These are phyloP conservation scores for Medicago arabica DNA, from an alignment of 306 rosid species.

Conservation along the genomic window DNA sequence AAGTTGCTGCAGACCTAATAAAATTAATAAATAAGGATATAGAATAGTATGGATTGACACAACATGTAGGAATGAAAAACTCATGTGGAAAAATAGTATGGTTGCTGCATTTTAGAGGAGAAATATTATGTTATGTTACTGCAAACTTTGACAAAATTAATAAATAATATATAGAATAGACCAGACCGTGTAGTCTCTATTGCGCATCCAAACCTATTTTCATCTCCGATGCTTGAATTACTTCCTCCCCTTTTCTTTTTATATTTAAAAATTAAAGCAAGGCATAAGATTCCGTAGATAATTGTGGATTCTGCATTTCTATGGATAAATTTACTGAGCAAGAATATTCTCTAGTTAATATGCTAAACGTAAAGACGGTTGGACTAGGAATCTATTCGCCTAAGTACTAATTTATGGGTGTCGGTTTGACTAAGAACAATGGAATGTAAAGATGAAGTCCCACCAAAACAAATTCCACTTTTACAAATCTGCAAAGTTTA, in stretches of 20 bases:
- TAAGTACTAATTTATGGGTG: conserved; percentile 1
- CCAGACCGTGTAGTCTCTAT: too few species aligned
- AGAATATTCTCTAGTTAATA: conserved; percentile 28
- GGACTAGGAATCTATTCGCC: not conserved
- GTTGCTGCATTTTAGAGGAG: too few species aligned
- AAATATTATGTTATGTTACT: too few species aligned
- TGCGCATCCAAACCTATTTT: too few species aligned
- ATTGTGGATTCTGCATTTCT: not conserved
- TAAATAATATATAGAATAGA: too few species aligned
- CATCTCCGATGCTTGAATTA: not conserved
- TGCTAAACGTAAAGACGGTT: not conserved
- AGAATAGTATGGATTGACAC: too few species aligned
- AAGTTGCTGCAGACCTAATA: too few species aligned
- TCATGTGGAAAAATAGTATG: too few species aligned
- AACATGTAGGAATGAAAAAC: too few species aligned
- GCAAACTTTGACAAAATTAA: too few species aligned
- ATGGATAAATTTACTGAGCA: not conserved
- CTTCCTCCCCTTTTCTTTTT: not conserved
- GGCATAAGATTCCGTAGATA: not conserved
- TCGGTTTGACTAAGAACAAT: conserved; percentile 29
- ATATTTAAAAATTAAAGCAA: not conserved
- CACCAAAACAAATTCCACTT: not conserved
- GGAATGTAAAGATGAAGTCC: conserved; percentile 1
- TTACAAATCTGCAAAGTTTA: not conserved
- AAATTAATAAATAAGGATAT: too few species aligned